Evolutionary conservation across 129 eudicot genomes (phyloP), one percentile per base, ranked within the genome.

Genomic region (Pittosporum tobira): DNA sequence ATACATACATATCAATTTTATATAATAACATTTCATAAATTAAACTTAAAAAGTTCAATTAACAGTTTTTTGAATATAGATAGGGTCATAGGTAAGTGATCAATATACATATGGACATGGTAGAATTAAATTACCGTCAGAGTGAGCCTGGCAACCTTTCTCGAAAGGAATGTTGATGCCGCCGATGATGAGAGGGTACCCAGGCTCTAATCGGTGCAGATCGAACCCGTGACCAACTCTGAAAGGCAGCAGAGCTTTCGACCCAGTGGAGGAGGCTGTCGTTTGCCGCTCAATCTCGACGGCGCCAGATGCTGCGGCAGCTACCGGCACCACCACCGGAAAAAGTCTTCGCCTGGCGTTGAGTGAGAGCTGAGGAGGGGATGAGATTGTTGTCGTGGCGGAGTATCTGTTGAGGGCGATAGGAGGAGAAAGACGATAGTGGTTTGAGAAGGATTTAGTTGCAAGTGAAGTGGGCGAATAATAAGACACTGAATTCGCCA

Each of bases 101-200:
- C n/a, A n/a, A n/a, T n/a, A n/a, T n/a, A n/a, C n/a, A n/a, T n/a
- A n/a, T n/a, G n/a, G n/a, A n/a, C n/a, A n/a, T n/a, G n/a, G n/a
- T n/a, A n/a, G n/a, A n/a, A n/a, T n/a, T n/a, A 8, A 45, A 8
- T 57, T 82, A 90, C 98, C 98, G 67, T 90, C 98, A 61, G 98
- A 90, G 72, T 90, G 98, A 83, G 98, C 98, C 64, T 93, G 96
- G 70, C 99, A 93, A 20, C 99, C 99, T 64, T 84, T 74, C 18
- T 87, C 96, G 54, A 81, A 89, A 55, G 99, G 99, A 73, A 93
- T 79, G 73, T 72, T 51, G 58, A 93, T 79, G 27, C 99, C 99
- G 26, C 99, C 99, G 45, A 93, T 93, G 72, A 93, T 87, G 76
- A 93, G 85, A 15, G 99, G 96, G 52, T 87, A 93, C 3, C 94